These are phyloP conservation scores for Yarrowia sp. DNA, from an alignment of 805 yeast species.

Conservation along the genomic window DNA sequence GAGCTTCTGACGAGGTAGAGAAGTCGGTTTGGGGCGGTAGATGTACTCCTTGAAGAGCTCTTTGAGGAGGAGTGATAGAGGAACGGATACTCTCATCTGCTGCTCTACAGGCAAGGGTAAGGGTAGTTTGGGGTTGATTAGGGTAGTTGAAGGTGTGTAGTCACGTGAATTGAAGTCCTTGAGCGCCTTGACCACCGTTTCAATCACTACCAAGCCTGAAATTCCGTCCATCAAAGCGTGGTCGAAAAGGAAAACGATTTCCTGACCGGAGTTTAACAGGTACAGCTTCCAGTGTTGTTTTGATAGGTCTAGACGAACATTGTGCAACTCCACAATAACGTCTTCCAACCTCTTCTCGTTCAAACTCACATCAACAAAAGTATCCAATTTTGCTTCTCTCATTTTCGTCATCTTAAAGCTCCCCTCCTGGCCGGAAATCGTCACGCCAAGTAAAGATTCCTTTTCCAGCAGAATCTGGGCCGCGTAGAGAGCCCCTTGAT, in stretches of 20 bases:
- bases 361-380: neutral
- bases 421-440: neutral
- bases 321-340: neutral
- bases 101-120: neutral
- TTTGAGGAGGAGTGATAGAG: neutral
- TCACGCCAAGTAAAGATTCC: neutral
- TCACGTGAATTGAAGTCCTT: neutral
- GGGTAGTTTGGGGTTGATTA: neutral
- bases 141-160: neutral
- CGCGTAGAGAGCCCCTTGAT: neutral
- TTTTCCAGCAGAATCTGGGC: neutral
- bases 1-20: neutral
- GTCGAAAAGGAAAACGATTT: slow-evolving; percentile 31
- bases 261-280: slow-evolving; percentile 21
- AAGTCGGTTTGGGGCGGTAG: neutral
- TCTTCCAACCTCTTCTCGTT: neutral
- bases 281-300: slow-evolving; percentile 32
- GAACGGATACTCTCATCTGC: neutral
- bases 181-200: neutral
- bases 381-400: neutral
- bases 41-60: slow-evolving; percentile 1
- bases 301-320: neutral
- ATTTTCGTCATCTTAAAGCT: neutral
- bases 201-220: slow-evolving; percentile 29
- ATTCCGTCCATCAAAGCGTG: slow-evolving; percentile 33